A percentile compares a stretch with the other conserved stretches of the same genome.
These are phyloP conservation scores for Terfezia boudieri DNA, from an alignment of 495 filamentous ascomycete genomes.

Conservation along the genomic window DNA sequence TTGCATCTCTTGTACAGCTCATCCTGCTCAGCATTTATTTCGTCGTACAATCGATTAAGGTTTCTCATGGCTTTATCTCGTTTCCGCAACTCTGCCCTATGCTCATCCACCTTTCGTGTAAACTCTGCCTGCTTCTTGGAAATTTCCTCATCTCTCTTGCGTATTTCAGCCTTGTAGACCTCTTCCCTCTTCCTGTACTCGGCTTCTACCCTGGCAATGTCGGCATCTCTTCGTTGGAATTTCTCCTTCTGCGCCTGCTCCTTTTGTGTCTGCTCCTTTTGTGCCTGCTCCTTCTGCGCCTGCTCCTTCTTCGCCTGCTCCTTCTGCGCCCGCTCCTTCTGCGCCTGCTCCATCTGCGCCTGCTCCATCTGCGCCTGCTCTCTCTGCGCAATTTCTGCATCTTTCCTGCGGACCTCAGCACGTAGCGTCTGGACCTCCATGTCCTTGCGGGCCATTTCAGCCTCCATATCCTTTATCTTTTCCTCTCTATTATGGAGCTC, in stretches of 20 bases:
- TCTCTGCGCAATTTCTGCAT: not conserved
- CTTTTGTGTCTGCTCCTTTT: slow-evolving; percentile 55
- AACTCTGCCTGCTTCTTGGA: not conserved
- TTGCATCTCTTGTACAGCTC: not conserved
- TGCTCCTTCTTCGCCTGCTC: slow-evolving; percentile 72
- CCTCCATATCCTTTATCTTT: slow-evolving; percentile 32
- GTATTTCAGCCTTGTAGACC: not conserved
- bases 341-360: slow-evolving; percentile 32
- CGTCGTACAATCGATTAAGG: slow-evolving; percentile 23
- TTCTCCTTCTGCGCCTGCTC: slow-evolving; percentile 61
- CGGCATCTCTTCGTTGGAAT: slow-evolving; percentile 60
- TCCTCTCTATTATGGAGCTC: not conserved
- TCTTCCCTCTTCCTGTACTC: slow-evolving; percentile 23
- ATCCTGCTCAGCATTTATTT: slow-evolving; percentile 3
- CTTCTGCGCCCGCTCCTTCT: slow-evolving; percentile 52
- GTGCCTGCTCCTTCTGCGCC: slow-evolving; percentile 57
- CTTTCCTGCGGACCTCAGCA: not conserved
- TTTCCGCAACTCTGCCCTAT: slow-evolving; percentile 21
- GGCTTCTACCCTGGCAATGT: slow-evolving; percentile 81
- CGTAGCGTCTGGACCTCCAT: not conserved
- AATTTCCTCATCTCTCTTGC: not conserved
- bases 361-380: slow-evolving; percentile 37
- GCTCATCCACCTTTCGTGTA: not conserved
- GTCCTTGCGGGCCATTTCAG: slow-evolving; percentile 26
- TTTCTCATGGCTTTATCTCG: slow-evolving; percentile 24